Base-by-base conservation (phyloP, 2,329 filamentous ascomycete genomes). In the Fusarium sp. region DNA sequence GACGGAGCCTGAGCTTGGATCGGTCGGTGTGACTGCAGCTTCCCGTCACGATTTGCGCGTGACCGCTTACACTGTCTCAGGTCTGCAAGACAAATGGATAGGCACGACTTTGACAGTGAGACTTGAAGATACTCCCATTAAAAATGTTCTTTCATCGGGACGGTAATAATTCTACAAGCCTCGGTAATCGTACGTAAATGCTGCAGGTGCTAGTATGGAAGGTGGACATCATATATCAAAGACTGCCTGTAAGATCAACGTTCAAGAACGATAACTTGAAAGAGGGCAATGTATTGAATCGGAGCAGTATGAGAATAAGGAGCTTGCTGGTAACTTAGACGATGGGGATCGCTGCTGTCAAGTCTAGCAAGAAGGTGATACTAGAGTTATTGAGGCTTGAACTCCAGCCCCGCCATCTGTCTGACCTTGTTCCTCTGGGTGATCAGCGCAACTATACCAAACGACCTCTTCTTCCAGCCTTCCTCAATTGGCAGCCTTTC, bases 401-500 rank as follows among this genome's bases (percentile, higher is more conserved):
- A 65, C 8, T 62, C 44, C 57, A 63, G 34, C 2, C 66, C 66
- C 18, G 62, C 30, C 10, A 45, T 37, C 40, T 70, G 58, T 16
- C 38, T 70, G 23, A 69, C 50, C n/a, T 47, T 69, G 28, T 63
- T 62, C 8, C 50, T 60, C 15, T 54, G 44, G 12, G 40, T 45
- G 16, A 68, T 26, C 31, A 70, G 51, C 4, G 20, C 57, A 31
- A 69, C 33, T n/a, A 70, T 59, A 8, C 69, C 68, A 44, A 71
- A 62, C 7, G 30, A 30, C 31, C 49, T 37, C 26, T 30, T 61
- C 61, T 36, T 69, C 68, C 69, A 71, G 3, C 68, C 68, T 42
- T 71, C 69, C 40, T 69, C 33, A 6, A 71, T 36, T 3, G 68
- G 69, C 13, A 71, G 11, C 20, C 69, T 60, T 53, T 71, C 68